Conservation (phyloP, 768 basidiomycete genomes). For the Kondoa subrosea region DNA sequence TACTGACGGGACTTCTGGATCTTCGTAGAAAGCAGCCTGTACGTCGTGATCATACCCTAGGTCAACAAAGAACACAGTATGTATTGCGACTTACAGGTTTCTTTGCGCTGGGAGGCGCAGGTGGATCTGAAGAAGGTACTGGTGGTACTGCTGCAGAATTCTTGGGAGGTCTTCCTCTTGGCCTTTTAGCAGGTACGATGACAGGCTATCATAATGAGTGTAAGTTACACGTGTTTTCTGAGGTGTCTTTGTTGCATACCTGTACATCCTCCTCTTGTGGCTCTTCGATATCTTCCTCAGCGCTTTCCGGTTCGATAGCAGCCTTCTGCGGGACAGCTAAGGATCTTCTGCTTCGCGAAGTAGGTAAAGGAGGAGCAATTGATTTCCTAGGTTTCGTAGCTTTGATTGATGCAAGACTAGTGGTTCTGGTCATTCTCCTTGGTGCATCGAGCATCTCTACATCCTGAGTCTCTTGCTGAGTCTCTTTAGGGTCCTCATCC, state of each 20-base stretch:
- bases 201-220: too few species aligned
- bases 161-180: background rate
- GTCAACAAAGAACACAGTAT: background rate
- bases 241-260: too few species aligned
- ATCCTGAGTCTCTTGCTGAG: background rate
- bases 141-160: background rate
- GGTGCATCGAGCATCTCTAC: background rate
- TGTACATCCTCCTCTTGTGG: background rate
- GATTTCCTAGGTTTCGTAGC: background rate
- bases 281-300: background rate
- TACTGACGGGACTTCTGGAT: background rate
- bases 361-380: background rate
- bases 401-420: background rate
- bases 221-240: too few species aligned
- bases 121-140: background rate
- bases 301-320: background rate
- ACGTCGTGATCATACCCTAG: background rate
- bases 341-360: background rate
- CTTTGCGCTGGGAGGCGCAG: background rate
- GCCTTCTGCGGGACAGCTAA: background rate
- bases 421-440: background rate
- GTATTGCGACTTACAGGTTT: background rate
- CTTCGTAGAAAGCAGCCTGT: background rate
- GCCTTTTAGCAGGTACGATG: background rate
- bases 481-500: background rate